Percentiles rank a stretch among this genome's conserved stretches.
These are phyloP conservation scores for Gastrolobium villosum DNA, from an alignment of 306 rosid genomes.

Conservation along the genomic window DNA sequence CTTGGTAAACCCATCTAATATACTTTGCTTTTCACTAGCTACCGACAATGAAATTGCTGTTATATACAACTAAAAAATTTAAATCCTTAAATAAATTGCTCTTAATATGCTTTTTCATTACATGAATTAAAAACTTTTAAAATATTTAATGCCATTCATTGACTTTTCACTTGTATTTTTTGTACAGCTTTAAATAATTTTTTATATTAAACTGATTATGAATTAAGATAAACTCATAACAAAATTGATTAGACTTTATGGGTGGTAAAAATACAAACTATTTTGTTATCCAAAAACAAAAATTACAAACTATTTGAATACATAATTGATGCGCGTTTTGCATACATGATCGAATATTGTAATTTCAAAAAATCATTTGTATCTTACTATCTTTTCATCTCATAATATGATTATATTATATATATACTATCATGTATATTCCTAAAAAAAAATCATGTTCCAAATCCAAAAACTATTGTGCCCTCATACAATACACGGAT, in stretches of 20 bases:
- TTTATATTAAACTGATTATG: not conserved
- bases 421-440: not conserved
- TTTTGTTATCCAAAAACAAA: no score
- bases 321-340: not conserved
- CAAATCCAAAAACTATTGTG: conserved; percentile 13
- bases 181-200: not conserved
- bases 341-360: conserved; percentile 2
- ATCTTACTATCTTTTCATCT: conserved; percentile 14
- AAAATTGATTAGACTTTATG: not conserved
- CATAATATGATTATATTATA: conserved; percentile 9
- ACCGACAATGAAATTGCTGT: not conserved
- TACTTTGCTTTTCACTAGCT: not conserved
- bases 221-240: not conserved
- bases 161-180: not conserved
- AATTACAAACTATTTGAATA: not conserved
- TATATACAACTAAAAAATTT: no score
- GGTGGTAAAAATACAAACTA: not conserved
- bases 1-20: no score
- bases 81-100: not conserved
- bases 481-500: conserved; percentile 33
- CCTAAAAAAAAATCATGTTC: not conserved
- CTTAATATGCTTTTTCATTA: not conserved
- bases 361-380: not conserved
- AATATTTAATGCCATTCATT: not conserved
- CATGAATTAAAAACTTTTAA: not conserved